A percentile compares a stretch with the other conserved stretches of the same genome.
phyloP scores from a whole-genome alignment of 495 filamentous ascomycete species.

The Talaromyces nanjingensis region DNA sequence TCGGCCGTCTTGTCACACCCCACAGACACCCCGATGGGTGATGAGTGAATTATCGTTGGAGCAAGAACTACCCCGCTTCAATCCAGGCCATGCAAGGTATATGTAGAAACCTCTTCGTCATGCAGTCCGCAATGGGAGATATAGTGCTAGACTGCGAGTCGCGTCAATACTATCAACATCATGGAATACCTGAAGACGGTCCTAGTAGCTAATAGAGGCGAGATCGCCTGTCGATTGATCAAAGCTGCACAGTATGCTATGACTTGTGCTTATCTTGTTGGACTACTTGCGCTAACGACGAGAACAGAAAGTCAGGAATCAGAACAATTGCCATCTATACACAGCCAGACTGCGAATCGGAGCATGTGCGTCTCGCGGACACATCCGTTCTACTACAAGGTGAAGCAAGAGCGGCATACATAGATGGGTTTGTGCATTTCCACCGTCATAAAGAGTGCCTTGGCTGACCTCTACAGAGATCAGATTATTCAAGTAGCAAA shows the following conservation, averaged over 20 bases:
- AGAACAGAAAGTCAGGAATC: neutral
- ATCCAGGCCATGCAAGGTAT: too few species aligned
- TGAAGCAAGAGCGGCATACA: neutral
- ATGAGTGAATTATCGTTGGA: too few species aligned
- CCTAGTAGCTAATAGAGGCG: neutral
- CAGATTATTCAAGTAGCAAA: conserved; percentile 43
- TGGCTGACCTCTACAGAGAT: conserved; percentile 19
- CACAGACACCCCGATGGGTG: too few species aligned
- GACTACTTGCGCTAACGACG: neutral
- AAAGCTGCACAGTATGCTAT: neutral
- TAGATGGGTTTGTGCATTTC: neutral
- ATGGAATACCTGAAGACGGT: neutral
- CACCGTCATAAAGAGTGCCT: neutral
- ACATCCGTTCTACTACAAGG: neutral
- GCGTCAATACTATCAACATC: neutral
- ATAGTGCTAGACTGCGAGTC: too few species aligned
- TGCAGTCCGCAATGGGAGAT: too few species aligned
- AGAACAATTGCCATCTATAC: neutral
- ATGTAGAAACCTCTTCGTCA: too few species aligned
- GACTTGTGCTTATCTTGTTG: neutral
- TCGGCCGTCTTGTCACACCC: too few species aligned
- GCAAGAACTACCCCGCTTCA: too few species aligned
- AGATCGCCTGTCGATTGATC: neutral
- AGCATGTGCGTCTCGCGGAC: neutral
- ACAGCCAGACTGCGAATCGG: neutral